Evolutionary conservation across 2,329 filamentous ascomycete species (phyloP).

Genomic region (Rachicladosporium sp.): DNA sequence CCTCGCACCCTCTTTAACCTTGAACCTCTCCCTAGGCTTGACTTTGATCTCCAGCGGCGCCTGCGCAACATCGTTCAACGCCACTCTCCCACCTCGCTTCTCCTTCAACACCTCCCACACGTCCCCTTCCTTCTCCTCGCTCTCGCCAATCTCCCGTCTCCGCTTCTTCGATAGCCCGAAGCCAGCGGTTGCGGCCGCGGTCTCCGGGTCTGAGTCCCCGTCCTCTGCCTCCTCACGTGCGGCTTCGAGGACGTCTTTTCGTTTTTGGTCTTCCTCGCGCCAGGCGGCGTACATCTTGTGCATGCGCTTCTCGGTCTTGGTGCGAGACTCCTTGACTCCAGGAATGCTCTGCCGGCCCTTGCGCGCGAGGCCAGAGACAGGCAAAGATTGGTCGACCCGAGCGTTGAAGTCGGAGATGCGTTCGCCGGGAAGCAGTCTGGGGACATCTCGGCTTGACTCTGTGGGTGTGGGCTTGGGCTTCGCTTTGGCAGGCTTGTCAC

Average conservation of each 20-base stretch:
- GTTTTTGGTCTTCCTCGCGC: slow-evolving; percentile 66
- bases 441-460: slow-evolving; percentile 21
- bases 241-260: slow-evolving; percentile 64
- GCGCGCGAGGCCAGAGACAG: slow-evolving; percentile 52
- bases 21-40: slow-evolving; percentile 50
- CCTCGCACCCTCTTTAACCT: slow-evolving; percentile 50
- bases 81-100: slow-evolving; percentile 45
- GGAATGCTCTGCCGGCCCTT: slow-evolving; percentile 46
- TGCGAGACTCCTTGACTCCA: slow-evolving; percentile 56
- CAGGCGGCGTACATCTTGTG: slow-evolving; percentile 46
- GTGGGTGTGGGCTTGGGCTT: no score
- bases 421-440: slow-evolving; percentile 73
- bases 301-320: slow-evolving; percentile 74
- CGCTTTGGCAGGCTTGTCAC: no score
- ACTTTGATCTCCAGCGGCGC: slow-evolving; percentile 61
- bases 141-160: slow-evolving; percentile 32
- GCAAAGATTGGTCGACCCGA: slow-evolving; percentile 74
- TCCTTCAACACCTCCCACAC: slow-evolving; percentile 66
- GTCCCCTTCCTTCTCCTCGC: slow-evolving; percentile 51
- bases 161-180: slow-evolving; percentile 33
- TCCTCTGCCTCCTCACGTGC: slow-evolving; percentile 53
- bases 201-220: slow-evolving; percentile 37
- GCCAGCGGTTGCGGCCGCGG: slow-evolving; percentile 50
- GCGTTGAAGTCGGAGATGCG: slow-evolving; percentile 67
- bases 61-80: slow-evolving; percentile 48